Evolutionary conservation across 208 protist species (phyloP), one percentile per base, ranked within the genome.

Genomic region (Porcisia deanei): DNA sequence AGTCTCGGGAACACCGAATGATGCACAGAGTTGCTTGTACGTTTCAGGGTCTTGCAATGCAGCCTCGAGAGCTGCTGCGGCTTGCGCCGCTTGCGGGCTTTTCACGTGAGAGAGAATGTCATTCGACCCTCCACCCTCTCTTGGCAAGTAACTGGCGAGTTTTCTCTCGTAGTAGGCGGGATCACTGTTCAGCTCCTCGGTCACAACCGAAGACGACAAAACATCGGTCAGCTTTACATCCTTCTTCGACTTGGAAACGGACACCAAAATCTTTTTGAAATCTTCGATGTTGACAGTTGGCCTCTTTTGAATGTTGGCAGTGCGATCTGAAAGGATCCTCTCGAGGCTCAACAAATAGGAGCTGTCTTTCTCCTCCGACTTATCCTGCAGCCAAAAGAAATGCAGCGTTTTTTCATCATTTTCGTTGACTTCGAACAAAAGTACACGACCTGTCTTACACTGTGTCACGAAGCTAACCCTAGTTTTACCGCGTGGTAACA

Each of bases 351-450:
- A 72, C 68, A 94, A 71, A 73, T 92, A 88, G 4, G 71, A 39
- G 25, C 47, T 73, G 68, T 96, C 92, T 65, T 93, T 89, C 43
- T 85, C 78, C n/a, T 82, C 89, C 39, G 83, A 92, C 66, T 92
- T 94, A 43, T 95, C 93, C 68, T 97, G 93, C 25, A 97, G 61
- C 91, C 93, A 97, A 69, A 94, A 97, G 63, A 97, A 97, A 68
- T 89, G 47, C 54, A 78, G 61, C 45, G 49, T 83, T 66, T 85
- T 82, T 34, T 57, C 75, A 2, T 25, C 60, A 34, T 67, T 63
- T 12, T 78, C 78, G 14, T 59, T 84, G 58, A 88, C 77, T 30
- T 91, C 81, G 73, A 97, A 89, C 6, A 95, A 67, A 8, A 95
- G 57, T 4, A 97, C 88, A 41, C 91, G 82, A 22, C 93, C 93